Conservation (phyloP, 441 rosid genomes). For the Pelargonium myrrhifolium region DNA sequence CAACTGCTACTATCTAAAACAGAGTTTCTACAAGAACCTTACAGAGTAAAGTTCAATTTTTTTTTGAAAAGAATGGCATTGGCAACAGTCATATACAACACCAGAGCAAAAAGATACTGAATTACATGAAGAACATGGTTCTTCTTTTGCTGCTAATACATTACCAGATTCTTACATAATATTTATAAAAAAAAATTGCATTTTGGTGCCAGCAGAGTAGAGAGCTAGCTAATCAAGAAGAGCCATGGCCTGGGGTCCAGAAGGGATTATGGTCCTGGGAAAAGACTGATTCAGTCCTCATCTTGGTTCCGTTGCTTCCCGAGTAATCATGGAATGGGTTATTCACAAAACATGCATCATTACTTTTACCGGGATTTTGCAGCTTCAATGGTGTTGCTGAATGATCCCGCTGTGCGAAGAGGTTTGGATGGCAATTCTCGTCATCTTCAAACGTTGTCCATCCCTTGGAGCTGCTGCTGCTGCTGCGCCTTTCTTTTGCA, state of each 20-base stretch:
- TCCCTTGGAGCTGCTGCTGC: slow-evolving; percentile 28
- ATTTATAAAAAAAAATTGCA: too few species aligned
- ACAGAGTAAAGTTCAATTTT: too few species aligned
- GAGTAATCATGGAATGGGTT: neutral
- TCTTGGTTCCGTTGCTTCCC: neutral
- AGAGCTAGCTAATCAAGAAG: too few species aligned
- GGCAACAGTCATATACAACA: too few species aligned
- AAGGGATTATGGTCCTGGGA: neutral
- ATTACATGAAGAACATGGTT: slow-evolving; percentile 29
- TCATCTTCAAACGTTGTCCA: slow-evolving; percentile 58
- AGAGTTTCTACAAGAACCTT: too few species aligned
- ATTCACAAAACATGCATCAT: too few species aligned
- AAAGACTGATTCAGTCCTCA: too few species aligned
- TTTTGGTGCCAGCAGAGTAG: too few species aligned
- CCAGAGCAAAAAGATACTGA: neutral
- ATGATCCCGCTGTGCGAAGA: slow-evolving; percentile 28
- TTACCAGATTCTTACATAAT: neutral
- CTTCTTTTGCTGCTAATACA: slow-evolving; percentile 17
- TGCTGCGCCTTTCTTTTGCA: slow-evolving; percentile 32
- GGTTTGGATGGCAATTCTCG: slow-evolving; percentile 55
- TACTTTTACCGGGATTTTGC: neutral
- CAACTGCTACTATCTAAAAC: too few species aligned
- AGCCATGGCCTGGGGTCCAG: neutral
- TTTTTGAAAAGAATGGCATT: too few species aligned
- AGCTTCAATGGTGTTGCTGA: neutral